phyloP scores from a whole-genome alignment of 2,329 filamentous ascomycete species.

The Fusarium sp. region DNA sequence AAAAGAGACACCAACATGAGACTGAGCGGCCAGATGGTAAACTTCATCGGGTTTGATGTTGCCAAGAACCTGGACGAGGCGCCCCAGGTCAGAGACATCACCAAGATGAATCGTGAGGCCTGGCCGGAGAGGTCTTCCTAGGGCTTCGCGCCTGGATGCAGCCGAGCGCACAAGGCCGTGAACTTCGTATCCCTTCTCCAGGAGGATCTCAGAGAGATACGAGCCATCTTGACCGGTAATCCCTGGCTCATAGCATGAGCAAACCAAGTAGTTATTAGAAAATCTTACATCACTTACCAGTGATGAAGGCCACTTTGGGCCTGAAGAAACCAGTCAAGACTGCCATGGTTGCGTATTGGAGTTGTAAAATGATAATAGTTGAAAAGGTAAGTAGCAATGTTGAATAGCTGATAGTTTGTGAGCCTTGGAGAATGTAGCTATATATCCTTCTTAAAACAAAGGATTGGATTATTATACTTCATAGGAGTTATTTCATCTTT shows the following conservation, averaged over 20 bases:
- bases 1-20: neutral
- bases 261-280: neutral
- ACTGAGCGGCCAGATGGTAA: constrained; percentile 5
- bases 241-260: neutral
- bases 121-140: neutral
- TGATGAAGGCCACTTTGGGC: constrained; percentile 2
- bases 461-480: no score
- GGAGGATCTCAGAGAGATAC: neutral
- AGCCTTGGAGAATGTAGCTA: no score
- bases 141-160: neutral
- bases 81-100: neutral
- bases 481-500: no score
- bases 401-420: no score
- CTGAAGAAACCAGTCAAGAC: neutral
- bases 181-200: neutral
- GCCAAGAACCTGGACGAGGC: neutral
- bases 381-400: no score
- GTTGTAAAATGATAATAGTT: neutral
- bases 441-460: no score
- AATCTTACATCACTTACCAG: neutral
- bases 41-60: neutral
- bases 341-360: neutral
- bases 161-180: neutral
- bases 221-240: constrained; percentile 5
- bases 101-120: neutral